Percentiles rank a stretch among this genome's conserved stretches.
Conservation (phyloP, 2,329 filamentous ascomycete species). For the Akanthomyces dipterigenus region DNA sequence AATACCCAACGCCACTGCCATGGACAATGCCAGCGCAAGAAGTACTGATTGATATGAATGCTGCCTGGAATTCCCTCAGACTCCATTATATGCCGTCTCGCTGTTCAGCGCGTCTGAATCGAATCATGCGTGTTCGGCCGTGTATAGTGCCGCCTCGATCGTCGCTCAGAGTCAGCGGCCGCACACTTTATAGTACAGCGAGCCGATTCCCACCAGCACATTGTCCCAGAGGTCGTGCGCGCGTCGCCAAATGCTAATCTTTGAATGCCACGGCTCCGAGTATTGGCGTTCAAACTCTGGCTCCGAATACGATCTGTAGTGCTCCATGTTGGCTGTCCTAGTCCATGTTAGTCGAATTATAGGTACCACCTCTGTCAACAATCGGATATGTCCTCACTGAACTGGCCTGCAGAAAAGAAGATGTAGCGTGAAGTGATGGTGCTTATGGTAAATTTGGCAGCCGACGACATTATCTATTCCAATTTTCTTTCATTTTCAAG, state of each 20-base stretch:
- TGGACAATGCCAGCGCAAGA: not conserved
- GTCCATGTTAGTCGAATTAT: not conserved
- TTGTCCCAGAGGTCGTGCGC: conserved; percentile 33
- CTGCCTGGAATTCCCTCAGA: not conserved
- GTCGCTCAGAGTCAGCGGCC: not conserved
- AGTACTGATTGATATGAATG: not conserved
- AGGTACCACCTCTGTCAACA: not conserved
- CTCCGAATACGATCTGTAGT: conserved; percentile 3
- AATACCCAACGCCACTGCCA: not conserved
- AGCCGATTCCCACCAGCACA: conserved; percentile 32
- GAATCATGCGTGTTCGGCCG: not conserved
- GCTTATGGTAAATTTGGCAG: not conserved
- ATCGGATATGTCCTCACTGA: not conserved
- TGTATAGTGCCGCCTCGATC: not conserved
- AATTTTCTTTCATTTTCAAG: not conserved
- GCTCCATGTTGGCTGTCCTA: not conserved
- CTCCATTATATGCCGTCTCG: not conserved
- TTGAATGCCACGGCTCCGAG: conserved; percentile 5
- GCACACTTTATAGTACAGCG: conserved; percentile 28
- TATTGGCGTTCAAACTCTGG: not conserved
- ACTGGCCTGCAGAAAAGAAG: not conserved
- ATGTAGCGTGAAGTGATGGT: not conserved
- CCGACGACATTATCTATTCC: not conserved
- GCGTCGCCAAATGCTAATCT: conserved; percentile 23
- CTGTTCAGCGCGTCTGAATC: not conserved